A percentile compares a stretch with the other conserved stretches of the same genome.
These are phyloP conservation scores for Sporothrix schenckii DNA, from an alignment of 2,329 filamentous ascomycete species.

Conservation along the genomic window DNA sequence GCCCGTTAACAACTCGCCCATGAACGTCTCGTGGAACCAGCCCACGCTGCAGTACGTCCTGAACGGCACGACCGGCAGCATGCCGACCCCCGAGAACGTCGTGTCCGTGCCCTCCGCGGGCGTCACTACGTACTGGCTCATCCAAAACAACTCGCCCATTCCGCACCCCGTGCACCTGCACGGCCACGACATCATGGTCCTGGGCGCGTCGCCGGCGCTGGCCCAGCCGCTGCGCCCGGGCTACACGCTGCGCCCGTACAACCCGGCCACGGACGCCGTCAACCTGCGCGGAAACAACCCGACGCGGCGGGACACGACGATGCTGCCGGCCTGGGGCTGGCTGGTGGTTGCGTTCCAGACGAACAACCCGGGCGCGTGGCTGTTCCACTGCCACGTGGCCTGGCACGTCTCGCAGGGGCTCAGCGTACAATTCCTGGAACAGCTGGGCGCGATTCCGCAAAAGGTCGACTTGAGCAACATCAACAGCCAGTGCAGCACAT, in stretches of 20 bases:
- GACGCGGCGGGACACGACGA: slow-evolving; percentile 52
- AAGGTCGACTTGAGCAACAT: slow-evolving; percentile 30
- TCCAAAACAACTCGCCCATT: slow-evolving; percentile 43
- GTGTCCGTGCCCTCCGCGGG: slow-evolving; percentile 26
- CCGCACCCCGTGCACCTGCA: slow-evolving; percentile 42
- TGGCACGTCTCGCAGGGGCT: slow-evolving; percentile 56
- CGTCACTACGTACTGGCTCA: slow-evolving; percentile 43
- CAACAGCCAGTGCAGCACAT: slow-evolving; percentile 31
- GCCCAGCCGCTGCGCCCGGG: slow-evolving; percentile 34
- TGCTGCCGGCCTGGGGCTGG: slow-evolving; percentile 51
- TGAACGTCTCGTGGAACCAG: slow-evolving; percentile 43
- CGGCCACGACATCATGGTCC: slow-evolving; percentile 45
- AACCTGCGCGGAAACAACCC: slow-evolving; percentile 48
- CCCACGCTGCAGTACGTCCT: slow-evolving; percentile 45
- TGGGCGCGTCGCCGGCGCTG: slow-evolving; percentile 39
- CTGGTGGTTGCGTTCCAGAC: slow-evolving; percentile 53
- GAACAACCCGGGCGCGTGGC: slow-evolving; percentile 56
- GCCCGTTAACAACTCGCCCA: slow-evolving; percentile 40
- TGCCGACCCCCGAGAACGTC: slow-evolving; percentile 31
- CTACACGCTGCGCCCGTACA: slow-evolving; percentile 37
- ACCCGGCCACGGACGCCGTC: slow-evolving; percentile 40
- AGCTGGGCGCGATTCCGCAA: slow-evolving; percentile 31
- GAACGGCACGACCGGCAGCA: slow-evolving; percentile 36
- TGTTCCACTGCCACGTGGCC: slow-evolving; percentile 55
- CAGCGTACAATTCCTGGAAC: slow-evolving; percentile 56